Evolutionary conservation across 2,329 filamentous ascomycete genomes (phyloP).

Genomic region (Apiospora arundinis): DNA sequence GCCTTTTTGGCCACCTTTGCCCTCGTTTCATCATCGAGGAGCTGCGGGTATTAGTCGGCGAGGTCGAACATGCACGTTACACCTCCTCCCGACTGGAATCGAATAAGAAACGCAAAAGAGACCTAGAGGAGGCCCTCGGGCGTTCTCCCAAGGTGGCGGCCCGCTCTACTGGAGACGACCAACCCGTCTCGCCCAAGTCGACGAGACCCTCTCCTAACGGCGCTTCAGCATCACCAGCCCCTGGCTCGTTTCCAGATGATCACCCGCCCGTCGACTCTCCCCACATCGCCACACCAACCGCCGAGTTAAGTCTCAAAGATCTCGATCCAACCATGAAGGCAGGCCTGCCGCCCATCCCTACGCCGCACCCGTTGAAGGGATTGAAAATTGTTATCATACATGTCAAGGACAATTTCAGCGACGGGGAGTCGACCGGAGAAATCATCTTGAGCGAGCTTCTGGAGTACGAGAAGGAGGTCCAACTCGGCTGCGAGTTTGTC

Average conservation of each 20-base stretch:
- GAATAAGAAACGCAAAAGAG: slow-evolving; percentile 71
- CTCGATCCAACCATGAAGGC: slow-evolving; percentile 33
- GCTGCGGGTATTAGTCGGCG: slow-evolving; percentile 71
- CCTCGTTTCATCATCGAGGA: slow-evolving; percentile 84
- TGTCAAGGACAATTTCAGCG: slow-evolving; percentile 83
- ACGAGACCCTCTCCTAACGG: slow-evolving; percentile 34
- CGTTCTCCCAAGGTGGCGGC: slow-evolving; percentile 27
- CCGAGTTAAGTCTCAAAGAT: slow-evolving; percentile 51
- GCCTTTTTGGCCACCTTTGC: slow-evolving; percentile 87
- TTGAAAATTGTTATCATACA: slow-evolving; percentile 89
- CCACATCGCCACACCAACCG: slow-evolving; percentile 54
- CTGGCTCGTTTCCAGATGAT: neutral
- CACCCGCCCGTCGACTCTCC: slow-evolving; percentile 43
- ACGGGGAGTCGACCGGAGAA: slow-evolving; percentile 69
- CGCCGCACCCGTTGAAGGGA: slow-evolving; percentile 65
- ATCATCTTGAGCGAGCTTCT: slow-evolving; percentile 73
- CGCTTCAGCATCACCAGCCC: neutral
- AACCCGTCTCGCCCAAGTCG: slow-evolving; percentile 60
- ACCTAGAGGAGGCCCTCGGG: slow-evolving; percentile 41
- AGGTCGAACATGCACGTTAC: slow-evolving; percentile 65
- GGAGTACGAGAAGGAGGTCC: slow-evolving; percentile 67
- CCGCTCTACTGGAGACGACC: slow-evolving; percentile 43
- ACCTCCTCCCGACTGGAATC: slow-evolving; percentile 51
- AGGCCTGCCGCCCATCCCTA: slow-evolving; percentile 31
- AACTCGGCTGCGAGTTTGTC: slow-evolving; percentile 81